phyloP scores from a whole-genome alignment of 139 green algal genomes.

The Picochlorum sp. region DNA sequence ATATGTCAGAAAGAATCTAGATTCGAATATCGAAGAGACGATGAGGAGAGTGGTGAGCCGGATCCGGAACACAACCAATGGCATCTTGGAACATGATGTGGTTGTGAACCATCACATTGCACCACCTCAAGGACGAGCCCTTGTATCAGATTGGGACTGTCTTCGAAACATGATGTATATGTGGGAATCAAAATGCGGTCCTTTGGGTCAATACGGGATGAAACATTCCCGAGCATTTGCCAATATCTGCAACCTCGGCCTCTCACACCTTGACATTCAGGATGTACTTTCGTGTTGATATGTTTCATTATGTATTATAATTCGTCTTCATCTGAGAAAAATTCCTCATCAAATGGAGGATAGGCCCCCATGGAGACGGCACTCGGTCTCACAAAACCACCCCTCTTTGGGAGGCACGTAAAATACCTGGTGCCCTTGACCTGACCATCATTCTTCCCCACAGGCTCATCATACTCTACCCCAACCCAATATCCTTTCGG shows the following conservation, averaged over 20 bases:
- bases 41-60: background rate
- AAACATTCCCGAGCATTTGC: slow-evolving; percentile 65
- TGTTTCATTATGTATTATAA: slow-evolving; percentile 56
- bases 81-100: too few relatives aligned
- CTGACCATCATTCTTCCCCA: slow-evolving; percentile 92
- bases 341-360: slow-evolving; percentile 72
- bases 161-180: slow-evolving; percentile 51
- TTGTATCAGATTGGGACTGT: slow-evolving; percentile 89
- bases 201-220: slow-evolving; percentile 77
- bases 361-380: slow-evolving; percentile 77
- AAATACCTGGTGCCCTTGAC: slow-evolving; percentile 76
- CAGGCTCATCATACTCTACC: slow-evolving; percentile 90
- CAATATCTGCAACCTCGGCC: slow-evolving; percentile 77
- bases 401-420: slow-evolving; percentile 53
- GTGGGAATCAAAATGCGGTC: slow-evolving; percentile 49
- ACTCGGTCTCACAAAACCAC: slow-evolving; percentile 74
- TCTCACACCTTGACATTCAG: slow-evolving; percentile 31
- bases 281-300: background rate
- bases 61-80: background rate
- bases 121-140: slow-evolving; percentile 1
- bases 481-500: slow-evolving; percentile 79
- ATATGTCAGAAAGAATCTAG: background rate
- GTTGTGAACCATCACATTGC: background rate
- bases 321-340: slow-evolving; percentile 59
- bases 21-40: background rate